Percentiles rank a stretch among this genome's conserved stretches.
Conservation (phyloP, 2,329 filamentous ascomycete genomes). For the Claviceps digitariae region DNA sequence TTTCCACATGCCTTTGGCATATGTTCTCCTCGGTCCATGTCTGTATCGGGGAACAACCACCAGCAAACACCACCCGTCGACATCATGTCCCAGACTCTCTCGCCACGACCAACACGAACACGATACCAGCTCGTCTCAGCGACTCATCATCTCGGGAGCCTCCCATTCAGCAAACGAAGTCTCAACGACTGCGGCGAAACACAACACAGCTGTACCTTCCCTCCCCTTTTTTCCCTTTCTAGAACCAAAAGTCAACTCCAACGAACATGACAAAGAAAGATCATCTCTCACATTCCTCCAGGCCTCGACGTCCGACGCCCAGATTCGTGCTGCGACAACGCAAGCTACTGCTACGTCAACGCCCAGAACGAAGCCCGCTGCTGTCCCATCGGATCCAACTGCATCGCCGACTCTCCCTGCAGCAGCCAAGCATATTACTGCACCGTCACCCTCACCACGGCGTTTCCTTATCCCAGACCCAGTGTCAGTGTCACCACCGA, state of each 20-base stretch:
- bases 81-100: not conserved
- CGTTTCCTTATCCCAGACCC: too few species aligned
- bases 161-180: slow-evolving; percentile 14
- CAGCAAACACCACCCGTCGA: not conserved
- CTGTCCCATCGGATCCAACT: slow-evolving; percentile 29
- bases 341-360: slow-evolving; percentile 32
- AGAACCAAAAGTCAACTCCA: too few species aligned
- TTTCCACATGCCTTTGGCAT: not conserved
- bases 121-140: not conserved
- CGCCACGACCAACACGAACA: not conserved
- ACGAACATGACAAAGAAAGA: not conserved
- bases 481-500: too few species aligned
- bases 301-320: slow-evolving; percentile 28
- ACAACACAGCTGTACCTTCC: slow-evolving; percentile 17
- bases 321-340: slow-evolving; percentile 28
- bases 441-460: slow-evolving; percentile 16
- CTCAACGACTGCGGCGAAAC: slow-evolving; percentile 14
- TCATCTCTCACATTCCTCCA: slow-evolving; percentile 8
- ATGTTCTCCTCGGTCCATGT: not conserved
- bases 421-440: slow-evolving; percentile 21
- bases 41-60: not conserved
- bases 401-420: slow-evolving; percentile 24
- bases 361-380: slow-evolving; percentile 20
- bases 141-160: not conserved
- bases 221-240: not conserved